Evolutionary conservation across 352 stramenopile species (phyloP).

Genomic region (Phytophthora brassicae): DNA sequence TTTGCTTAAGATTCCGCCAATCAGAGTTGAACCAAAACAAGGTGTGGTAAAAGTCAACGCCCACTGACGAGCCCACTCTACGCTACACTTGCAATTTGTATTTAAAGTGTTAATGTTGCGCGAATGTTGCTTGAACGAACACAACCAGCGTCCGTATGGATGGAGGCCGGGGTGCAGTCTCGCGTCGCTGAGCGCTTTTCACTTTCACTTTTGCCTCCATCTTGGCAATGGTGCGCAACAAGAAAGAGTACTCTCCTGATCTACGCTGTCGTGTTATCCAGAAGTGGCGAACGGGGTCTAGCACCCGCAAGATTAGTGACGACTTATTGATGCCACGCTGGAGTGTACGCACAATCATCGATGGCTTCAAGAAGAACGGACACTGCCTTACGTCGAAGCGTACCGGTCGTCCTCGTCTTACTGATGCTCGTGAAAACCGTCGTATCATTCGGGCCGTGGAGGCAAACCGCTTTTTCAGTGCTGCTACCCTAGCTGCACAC

Average conservation of each 20-base stretch:
- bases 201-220: not conserved
- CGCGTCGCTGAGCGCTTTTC: too few relatives aligned
- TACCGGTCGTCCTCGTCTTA: not conserved
- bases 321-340: not conserved
- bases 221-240: not conserved
- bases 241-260: not conserved
- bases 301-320: not conserved
- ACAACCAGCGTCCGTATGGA: too few relatives aligned
- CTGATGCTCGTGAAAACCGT: not conserved
- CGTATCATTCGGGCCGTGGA: not conserved
- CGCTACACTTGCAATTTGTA: not conserved
- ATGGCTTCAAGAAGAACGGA: not conserved
- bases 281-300: not conserved
- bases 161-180: too few relatives aligned
- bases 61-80: too few relatives aligned
- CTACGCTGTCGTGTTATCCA: not conserved
- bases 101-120: too few relatives aligned
- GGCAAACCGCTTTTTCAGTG: conserved; percentile 1
- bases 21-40: not conserved
- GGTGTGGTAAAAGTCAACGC: too few relatives aligned
- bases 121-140: too few relatives aligned
- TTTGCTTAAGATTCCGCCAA: not conserved
- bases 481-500: not conserved
- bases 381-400: not conserved
- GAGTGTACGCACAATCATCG: conserved; percentile 2